Conservation (phyloP, 1,284 basidiomycete genomes). For the Volvariella surrecta region DNA sequence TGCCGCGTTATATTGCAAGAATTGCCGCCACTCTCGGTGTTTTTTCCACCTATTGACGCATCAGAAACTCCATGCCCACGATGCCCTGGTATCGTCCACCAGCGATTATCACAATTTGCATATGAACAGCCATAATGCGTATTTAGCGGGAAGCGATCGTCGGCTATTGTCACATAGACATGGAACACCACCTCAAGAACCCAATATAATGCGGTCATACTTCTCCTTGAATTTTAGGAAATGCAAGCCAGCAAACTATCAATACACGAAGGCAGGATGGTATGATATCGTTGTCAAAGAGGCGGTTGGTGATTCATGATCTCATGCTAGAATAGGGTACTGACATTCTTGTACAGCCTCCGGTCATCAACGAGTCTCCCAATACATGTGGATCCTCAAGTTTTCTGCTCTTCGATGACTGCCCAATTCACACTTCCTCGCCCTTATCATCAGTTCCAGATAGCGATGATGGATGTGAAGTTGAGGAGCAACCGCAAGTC, state of each 20-base stretch:
- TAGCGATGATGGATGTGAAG: too few species aligned
- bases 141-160: constrained; percentile 12
- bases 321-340: too few species aligned
- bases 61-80: constrained; percentile 39
- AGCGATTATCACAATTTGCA: constrained; percentile 43
- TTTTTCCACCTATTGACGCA: constrained; percentile 39
- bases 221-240: constrained; percentile 27
- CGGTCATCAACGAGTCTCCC: too few species aligned
- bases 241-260: constrained; percentile 32
- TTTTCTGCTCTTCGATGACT: too few species aligned
- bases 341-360: too few species aligned
- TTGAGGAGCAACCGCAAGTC: too few species aligned
- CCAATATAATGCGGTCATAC: constrained; percentile 18
- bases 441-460: too few species aligned
- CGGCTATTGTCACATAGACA: constrained; percentile 23
- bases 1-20: constrained; percentile 27
- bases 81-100: constrained; percentile 31
- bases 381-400: too few species aligned
- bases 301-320: background rate
- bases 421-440: too few species aligned
- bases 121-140: constrained; percentile 17
- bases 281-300: constrained; percentile 29
- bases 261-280: constrained; percentile 35
- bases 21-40: constrained; percentile 43
- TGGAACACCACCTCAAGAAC: constrained; percentile 24